A percentile compares a stretch with the other conserved stretches of the same genome.
phyloP scores from a whole-genome alignment of 2,329 filamentous ascomycete species.

The Ceratocystis diversiconidia region DNA sequence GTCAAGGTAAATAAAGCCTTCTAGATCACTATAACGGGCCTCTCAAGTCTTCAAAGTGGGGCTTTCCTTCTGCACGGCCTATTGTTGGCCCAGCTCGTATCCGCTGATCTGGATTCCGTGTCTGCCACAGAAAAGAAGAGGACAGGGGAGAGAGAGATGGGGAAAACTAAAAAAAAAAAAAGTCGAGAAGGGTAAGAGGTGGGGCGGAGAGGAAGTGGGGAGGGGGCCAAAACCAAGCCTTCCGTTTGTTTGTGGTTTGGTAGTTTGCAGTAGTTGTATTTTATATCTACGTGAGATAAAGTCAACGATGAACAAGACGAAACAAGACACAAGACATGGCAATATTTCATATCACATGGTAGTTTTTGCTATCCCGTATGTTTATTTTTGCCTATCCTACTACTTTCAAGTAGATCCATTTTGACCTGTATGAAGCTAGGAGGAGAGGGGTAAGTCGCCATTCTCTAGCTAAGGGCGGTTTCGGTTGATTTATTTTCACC shows the following conservation, averaged over 20 bases:
- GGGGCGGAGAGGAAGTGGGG: not conserved
- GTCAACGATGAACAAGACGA: not conserved
- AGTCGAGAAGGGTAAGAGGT: not conserved
- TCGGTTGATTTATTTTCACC: not conserved
- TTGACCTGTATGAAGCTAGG: no score
- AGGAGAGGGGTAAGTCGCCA: no score
- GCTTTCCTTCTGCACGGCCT: not conserved
- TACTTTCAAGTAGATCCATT: not conserved
- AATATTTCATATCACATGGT: not conserved
- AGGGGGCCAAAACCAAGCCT: no score
- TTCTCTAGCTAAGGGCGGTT: no score
- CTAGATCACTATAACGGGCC: no score
- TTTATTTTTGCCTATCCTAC: not conserved
- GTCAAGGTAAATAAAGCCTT: no score
- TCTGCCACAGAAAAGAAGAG: not conserved
- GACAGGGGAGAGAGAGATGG: not conserved
- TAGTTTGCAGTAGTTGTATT: no score
- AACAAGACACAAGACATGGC: not conserved
- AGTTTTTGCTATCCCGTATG: not conserved
- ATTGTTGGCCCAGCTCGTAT: conserved; percentile 1
- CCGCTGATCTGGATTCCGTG: conserved; percentile 2
- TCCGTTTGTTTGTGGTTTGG: no score
- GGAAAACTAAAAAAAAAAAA: not conserved
- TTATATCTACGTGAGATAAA: not conserved
- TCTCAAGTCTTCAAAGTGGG: not conserved